Evolutionary conservation across 2,329 filamentous ascomycete species (phyloP), one percentile per base, ranked within the genome.

Genomic region (Gremmenia infestans): DNA sequence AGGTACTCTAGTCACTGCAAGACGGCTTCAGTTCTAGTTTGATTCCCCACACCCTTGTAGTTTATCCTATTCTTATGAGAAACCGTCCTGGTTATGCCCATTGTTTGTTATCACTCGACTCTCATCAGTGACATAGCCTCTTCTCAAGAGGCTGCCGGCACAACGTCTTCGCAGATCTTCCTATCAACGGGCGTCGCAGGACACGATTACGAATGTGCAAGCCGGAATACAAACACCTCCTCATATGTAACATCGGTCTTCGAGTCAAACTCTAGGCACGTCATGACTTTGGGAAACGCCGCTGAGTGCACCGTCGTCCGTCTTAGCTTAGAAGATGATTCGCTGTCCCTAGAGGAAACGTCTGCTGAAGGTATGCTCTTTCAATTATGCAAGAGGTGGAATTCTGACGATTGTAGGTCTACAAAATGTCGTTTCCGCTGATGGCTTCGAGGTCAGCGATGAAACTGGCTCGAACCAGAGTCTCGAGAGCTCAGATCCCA

Each of bases 131-230:
- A 59, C 19, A 23, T 56, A 40, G 63, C 58, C 61, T 62, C 63
- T 60, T 37, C 32, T 3, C 17, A 40, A 55, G 64, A 60, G 63
- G 60, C 63, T 45, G 51, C 52, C 59, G 55, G 59, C 62, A 74
- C 62, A 28, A 77, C 74, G 74, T 75, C 76, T 72, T 77, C 74
- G 48, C 72, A 76, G 57, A 77, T 78, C 37, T 68, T 76, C 53
- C 69, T 78, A 50, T 78, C 75, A 23, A 65, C 74, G 53, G 74
- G 71, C 52, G 73, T 77, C 57, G 74, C 75, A 43, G 69, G 65
- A 32, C 68, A 70, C 35, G 61, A 69, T 54, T 68, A 68, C 28
- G 61, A 65, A 42, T 60, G 66, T 28, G 19, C 52, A 47, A 50
- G 55, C 37, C 17, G 51, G 2, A 35, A 51, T 17, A 7, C 39